Evolutionary conservation across 441 rosid species (phyloP).

Genomic region (Euphorbia schlechtendalii): DNA sequence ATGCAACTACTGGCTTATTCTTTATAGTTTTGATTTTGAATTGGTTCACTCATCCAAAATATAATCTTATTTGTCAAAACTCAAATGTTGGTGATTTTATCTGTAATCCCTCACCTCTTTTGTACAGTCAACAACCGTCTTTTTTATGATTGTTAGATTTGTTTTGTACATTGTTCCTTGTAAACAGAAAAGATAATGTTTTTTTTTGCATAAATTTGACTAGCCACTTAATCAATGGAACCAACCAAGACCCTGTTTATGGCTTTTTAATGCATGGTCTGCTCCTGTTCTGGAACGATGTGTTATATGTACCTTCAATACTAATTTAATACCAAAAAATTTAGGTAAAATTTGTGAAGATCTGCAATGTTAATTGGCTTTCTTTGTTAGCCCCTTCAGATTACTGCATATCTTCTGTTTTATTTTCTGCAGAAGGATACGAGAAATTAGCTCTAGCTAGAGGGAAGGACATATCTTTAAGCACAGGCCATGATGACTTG

Average conservation of each 20-base stretch:
- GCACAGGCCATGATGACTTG: conserved; percentile 20
- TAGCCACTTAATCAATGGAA: neutral
- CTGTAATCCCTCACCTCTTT: neutral
- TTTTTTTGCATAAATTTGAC: neutral
- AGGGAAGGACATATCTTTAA: conserved; percentile 30
- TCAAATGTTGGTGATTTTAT: conserved; percentile 3
- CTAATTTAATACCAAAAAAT: neutral
- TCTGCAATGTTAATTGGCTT: neutral
- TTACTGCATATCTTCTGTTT: neutral
- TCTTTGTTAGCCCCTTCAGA: neutral
- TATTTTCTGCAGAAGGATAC: conserved; percentile 56
- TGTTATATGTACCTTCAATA: neutral
- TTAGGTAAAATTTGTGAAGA: neutral
- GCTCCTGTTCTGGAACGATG: neutral
- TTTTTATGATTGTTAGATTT: neutral
- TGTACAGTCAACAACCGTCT: neutral
- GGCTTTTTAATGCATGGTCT: conserved; percentile 1
- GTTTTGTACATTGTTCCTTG: neutral
- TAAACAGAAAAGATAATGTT: neutral
- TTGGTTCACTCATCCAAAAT: neutral
- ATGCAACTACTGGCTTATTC: neutral
- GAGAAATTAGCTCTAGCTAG: conserved; percentile 60
- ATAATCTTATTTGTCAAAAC: neutral
- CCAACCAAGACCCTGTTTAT: neutral
- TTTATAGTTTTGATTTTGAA: neutral